Percentiles rank a stretch among this genome's conserved stretches.
These are phyloP conservation scores for Coemansia sp. DNA, from an alignment of 192 early-diverging fungal species.

Conservation along the genomic window DNA sequence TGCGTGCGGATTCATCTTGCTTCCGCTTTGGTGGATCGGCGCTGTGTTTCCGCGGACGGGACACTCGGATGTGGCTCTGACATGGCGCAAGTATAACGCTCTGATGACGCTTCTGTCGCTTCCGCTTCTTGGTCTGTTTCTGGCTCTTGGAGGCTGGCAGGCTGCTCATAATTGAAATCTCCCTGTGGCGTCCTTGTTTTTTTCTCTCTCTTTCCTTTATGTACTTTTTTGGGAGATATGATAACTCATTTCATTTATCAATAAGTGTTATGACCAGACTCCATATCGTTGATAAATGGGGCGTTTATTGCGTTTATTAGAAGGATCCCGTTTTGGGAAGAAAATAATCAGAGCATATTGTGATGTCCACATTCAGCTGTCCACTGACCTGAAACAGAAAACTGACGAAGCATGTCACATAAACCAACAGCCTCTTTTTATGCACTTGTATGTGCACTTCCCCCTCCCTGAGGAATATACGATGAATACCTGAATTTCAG, in stretches of 20 bases:
- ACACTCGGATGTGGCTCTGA: conserved; percentile 32
- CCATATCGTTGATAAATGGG: neutral
- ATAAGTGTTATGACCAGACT: neutral
- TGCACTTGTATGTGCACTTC: neutral
- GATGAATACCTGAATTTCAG: neutral
- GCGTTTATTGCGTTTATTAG: neutral
- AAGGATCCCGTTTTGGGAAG: neutral
- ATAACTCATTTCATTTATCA: neutral
- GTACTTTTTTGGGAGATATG: neutral
- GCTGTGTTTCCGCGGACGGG: conserved; percentile 36
- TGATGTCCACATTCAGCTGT: neutral
- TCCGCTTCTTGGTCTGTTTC: conserved; percentile 48
- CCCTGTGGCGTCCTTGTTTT: neutral
- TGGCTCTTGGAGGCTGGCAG: conserved; percentile 57
- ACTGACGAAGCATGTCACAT: neutral
- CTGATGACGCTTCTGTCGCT: conserved; percentile 55
- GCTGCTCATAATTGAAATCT: conserved; percentile 35
- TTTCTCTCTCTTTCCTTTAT: neutral
- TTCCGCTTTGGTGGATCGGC: conserved; percentile 58
- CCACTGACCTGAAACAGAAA: neutral
- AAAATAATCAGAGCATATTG: neutral
- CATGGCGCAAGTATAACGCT: conserved; percentile 58
- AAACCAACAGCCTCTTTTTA: conserved; percentile 4
- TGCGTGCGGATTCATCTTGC: conserved; percentile 41
- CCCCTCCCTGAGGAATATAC: neutral